phyloP scores from a whole-genome alignment of 345 rosid genomes.

The Pistacia vera region DNA sequence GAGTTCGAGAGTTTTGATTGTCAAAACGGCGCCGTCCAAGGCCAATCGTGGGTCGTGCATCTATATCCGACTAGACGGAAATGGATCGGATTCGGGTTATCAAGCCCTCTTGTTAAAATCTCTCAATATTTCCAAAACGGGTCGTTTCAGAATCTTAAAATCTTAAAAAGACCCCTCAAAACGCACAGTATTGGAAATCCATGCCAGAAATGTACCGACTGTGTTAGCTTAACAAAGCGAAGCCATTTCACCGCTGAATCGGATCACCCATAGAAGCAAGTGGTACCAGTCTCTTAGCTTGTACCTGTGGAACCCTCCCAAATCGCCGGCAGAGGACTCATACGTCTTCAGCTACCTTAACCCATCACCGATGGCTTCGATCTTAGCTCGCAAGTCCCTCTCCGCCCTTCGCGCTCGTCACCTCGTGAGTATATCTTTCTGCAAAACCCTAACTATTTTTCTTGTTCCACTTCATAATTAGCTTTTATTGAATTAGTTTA shows the following conservation, averaged over 20 bases:
- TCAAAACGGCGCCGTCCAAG: background rate
- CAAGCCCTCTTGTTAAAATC: too few relatives aligned
- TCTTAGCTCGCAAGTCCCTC: slow-evolving; percentile 85
- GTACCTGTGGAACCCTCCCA: background rate
- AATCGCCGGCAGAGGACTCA: slow-evolving; percentile 6
- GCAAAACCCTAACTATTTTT: background rate
- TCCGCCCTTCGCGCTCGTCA: slow-evolving; percentile 63
- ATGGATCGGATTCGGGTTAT: too few relatives aligned
- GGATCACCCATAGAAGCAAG: background rate
- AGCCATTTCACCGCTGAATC: background rate
- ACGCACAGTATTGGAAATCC: background rate
- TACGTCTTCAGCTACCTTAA: slow-evolving; percentile 13
- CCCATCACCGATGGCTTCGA: slow-evolving; percentile 54
- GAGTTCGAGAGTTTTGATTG: background rate
- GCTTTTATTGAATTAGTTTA: background rate
- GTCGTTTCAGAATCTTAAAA: too few relatives aligned
- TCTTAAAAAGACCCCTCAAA: background rate
- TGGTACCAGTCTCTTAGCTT: background rate
- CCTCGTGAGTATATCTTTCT: slow-evolving; percentile 43
- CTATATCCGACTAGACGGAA: too few relatives aligned
- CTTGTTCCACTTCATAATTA: background rate
- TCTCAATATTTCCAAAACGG: too few relatives aligned
- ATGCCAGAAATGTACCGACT: background rate
- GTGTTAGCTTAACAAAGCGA: background rate
- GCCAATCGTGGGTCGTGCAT: too few relatives aligned